These are phyloP conservation scores for Saccharomycopsis schoenii DNA, from an alignment of 805 yeast genomes.

Conservation along the genomic window DNA sequence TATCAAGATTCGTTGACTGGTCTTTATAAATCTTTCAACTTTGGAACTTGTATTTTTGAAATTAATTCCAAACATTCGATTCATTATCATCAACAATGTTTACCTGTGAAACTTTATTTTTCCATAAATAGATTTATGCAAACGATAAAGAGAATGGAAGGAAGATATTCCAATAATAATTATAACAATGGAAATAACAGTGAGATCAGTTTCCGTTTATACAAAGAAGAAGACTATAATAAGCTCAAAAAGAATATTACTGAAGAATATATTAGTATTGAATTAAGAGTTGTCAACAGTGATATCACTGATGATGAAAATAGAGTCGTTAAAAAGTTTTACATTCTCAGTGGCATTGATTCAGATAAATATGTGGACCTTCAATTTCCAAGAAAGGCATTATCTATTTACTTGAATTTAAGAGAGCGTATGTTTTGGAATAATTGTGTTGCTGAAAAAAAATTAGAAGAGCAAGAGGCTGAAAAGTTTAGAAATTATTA, in stretches of 20 bases:
- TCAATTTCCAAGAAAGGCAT: constrained; percentile 75
- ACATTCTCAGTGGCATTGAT: constrained; percentile 23
- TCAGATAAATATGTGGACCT: constrained; percentile 45
- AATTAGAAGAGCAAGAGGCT: constrained; percentile 57
- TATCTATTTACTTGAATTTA: constrained; percentile 51
- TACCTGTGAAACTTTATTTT: constrained; percentile 49
- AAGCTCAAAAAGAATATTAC: constrained; percentile 21
- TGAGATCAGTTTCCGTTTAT: constrained; percentile 20
- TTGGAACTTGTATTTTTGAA: constrained; percentile 57
- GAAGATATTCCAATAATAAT: not conserved
- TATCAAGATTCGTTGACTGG: constrained; percentile 34
- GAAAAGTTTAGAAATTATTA: constrained; percentile 49
- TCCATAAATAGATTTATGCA: constrained; percentile 34
- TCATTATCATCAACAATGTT: constrained; percentile 68
- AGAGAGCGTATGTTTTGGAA: constrained; percentile 64
- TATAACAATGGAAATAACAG: not conserved
- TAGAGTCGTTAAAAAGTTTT: constrained; percentile 21
- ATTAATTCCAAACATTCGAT: constrained; percentile 54
- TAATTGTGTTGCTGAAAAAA: constrained; percentile 53
- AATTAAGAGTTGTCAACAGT: constrained; percentile 4
- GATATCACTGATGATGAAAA: constrained; percentile 23
- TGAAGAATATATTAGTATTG: constrained; percentile 29
- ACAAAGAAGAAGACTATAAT: constrained; percentile 13
- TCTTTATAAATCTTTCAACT: constrained; percentile 34
- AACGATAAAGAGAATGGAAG: constrained; percentile 34